These are phyloP conservation scores for Brettanomyces sp. DNA, from an alignment of 805 yeast genomes.

Conservation along the genomic window DNA sequence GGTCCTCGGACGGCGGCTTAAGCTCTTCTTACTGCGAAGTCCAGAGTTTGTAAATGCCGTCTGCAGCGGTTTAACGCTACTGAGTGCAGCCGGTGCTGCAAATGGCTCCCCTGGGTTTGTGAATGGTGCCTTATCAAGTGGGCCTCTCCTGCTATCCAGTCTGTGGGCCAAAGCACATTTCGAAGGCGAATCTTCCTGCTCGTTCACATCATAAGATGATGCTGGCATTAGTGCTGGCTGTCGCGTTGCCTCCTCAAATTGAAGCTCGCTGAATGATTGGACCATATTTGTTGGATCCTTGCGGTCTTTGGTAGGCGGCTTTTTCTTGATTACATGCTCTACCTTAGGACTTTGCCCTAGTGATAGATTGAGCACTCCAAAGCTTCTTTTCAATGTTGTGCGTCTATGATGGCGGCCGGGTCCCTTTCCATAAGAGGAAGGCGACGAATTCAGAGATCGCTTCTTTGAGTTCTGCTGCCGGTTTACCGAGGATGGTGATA, in stretches of 20 bases:
- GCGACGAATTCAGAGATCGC: constrained; percentile 19
- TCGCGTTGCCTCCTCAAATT: background rate
- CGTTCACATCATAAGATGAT: background rate
- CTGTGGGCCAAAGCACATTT: constrained; percentile 4
- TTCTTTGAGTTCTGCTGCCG: constrained; percentile 20
- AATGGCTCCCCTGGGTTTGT: constrained; percentile 12
- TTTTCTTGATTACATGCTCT: no score
- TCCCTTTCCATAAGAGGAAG: constrained; percentile 7
- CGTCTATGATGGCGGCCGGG: background rate
- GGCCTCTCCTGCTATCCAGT: constrained; percentile 1
- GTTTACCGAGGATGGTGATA: constrained; percentile 16
- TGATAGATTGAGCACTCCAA: constrained; percentile 41
- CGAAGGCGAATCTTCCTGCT: background rate
- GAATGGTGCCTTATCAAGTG: constrained; percentile 8
- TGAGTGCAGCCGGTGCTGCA: constrained; percentile 48
- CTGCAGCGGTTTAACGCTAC: constrained; percentile 73
- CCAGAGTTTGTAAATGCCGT: constrained; percentile 78
- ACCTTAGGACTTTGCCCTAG: constrained; percentile 27
- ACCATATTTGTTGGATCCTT: background rate
- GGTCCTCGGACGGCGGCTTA: constrained; percentile 25
- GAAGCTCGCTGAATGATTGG: background rate
- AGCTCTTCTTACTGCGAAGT: constrained; percentile 49
- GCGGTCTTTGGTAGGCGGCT: background rate
- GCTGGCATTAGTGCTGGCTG: background rate
- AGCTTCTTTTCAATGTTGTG: constrained; percentile 39